Conservation (phyloP, 495 filamentous ascomycete species). For the Staphylotrichum tortipilum region DNA sequence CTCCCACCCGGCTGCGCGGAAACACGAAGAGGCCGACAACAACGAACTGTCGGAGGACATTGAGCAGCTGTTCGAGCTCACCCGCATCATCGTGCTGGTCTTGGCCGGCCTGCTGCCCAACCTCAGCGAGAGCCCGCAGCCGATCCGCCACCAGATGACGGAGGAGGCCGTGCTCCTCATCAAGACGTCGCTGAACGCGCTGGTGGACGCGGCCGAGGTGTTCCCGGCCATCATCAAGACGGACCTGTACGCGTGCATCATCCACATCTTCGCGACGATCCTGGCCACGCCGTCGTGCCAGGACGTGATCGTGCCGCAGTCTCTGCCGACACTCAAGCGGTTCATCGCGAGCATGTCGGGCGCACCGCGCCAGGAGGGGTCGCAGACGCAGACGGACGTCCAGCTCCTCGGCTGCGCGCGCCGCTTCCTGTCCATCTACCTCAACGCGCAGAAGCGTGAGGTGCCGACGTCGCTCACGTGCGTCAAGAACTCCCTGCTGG, state of each 20-base stretch:
- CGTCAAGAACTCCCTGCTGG: slow-evolving; percentile 86
- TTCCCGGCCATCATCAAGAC: slow-evolving; percentile 95
- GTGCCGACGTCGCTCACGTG: slow-evolving; percentile 70
- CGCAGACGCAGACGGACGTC: slow-evolving; percentile 33
- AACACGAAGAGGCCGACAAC: slow-evolving; percentile 53
- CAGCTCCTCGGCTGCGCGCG: slow-evolving; percentile 63
- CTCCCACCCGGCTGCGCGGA: slow-evolving; percentile 77
- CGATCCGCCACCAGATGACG: slow-evolving; percentile 60
- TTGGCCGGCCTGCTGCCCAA: slow-evolving; percentile 81
- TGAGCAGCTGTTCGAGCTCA: slow-evolving; percentile 95
- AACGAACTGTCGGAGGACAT: slow-evolving; percentile 89
- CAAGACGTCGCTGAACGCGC: slow-evolving; percentile 66
- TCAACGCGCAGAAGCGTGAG: slow-evolving; percentile 76
- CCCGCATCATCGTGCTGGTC: slow-evolving; percentile 88
- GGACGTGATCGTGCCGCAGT: slow-evolving; percentile 77
- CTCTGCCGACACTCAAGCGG: slow-evolving; percentile 83
- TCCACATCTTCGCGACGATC: slow-evolving; percentile 93
- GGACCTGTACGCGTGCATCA: slow-evolving; percentile 90
- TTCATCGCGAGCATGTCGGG: slow-evolving; percentile 75
- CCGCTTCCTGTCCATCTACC: slow-evolving; percentile 71
- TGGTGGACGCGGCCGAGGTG: slow-evolving; percentile 88
- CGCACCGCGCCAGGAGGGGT: slow-evolving; percentile 30
- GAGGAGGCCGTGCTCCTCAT: slow-evolving; percentile 82
- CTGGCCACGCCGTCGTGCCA: slow-evolving; percentile 82
- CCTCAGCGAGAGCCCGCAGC: slow-evolving; percentile 64